A percentile compares a stretch with the other conserved stretches of the same genome.
Evolutionary conservation across 2,329 filamentous ascomycete genomes (phyloP).

Genomic region (Stachybotrys elegans): DNA sequence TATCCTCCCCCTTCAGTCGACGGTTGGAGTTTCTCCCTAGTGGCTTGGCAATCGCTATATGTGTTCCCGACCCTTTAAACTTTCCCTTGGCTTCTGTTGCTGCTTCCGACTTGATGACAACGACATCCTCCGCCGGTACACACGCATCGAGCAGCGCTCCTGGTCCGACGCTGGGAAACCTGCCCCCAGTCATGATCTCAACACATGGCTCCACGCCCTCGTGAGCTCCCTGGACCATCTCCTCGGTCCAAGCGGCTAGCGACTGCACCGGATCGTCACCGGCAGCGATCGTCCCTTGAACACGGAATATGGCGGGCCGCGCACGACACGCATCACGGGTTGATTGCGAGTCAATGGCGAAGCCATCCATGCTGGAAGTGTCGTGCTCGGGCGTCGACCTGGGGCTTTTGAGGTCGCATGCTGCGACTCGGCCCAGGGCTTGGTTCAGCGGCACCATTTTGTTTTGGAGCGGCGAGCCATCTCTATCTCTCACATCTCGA

Average conservation of each 20-base stretch:
- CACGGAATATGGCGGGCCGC: background rate
- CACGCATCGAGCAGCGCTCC: background rate
- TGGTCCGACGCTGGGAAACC: background rate
- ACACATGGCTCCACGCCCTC: background rate
- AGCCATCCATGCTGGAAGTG: slow-evolving; percentile 1
- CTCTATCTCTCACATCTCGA: background rate
- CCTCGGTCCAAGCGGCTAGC: background rate
- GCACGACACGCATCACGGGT: background rate
- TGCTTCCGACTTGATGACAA: background rate
- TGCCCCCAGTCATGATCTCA: slow-evolving; percentile 1
- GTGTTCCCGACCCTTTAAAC: background rate
- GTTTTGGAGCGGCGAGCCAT: background rate
- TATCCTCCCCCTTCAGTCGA: background rate
- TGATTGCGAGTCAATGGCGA: background rate
- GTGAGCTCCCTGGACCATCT: background rate
- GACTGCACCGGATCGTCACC: background rate
- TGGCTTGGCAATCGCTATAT: slow-evolving; percentile 2
- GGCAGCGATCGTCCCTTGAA: slow-evolving; percentile 1
- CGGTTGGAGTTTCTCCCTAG: background rate
- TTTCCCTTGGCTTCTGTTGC: background rate
- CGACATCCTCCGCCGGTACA: background rate
- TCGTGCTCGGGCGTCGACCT: background rate
- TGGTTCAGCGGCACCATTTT: background rate
- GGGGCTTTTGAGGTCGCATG: background rate
- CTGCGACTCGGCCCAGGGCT: background rate